Base-by-base conservation (phyloP, 2,329 filamentous ascomycete species). In the Alternaria sp. region DNA sequence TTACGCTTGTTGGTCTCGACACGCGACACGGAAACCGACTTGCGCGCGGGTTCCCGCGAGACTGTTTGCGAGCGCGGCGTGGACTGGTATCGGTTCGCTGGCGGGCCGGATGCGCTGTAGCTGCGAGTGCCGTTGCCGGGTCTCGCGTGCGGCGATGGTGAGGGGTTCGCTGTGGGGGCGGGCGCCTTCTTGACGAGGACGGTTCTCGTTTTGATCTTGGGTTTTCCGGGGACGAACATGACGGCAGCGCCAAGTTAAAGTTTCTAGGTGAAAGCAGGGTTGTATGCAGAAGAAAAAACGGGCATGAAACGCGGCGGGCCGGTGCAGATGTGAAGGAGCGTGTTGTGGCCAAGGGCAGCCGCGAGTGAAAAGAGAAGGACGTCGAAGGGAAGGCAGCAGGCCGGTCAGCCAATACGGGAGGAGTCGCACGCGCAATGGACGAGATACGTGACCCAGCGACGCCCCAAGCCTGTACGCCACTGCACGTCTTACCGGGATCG, bases 151-250 rank as follows among this genome's bases (percentile, higher is more conserved):
- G 52, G 56, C 10, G 58, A 52, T 17, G 70, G 50, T 58, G 64
- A 56, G 55, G 65, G 46, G 61, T 54, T 61, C 15, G 63, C 45
- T 51, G 67, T 36, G 65, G 62, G 59, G 63, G 65, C 32, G 70
- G 53, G 60, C 59, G 67, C 25, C 62, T 71, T 76, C 64, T 75
- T 73, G 51, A 78, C 69, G 52, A 71, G 66, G 62, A 79, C 73
- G 26, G 75, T 77, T 32, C 70, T 70, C 50, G 70, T 73, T 62
- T 73, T 74, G 62, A 79, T 77, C 67, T 77, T 78, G 55, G 75
- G 73, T 45, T 76, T 72, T 55, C 73, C 73, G 8, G 59, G 59
- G 49, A 64, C 62, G 62, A 78, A 77, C 75, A 77, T 77, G 62
- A 54, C 66, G 67, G 62, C 32, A 51, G 62, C 46, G 55, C 61